phyloP scores from a whole-genome alignment of 306 rosid genomes.

The Senna siamea region DNA sequence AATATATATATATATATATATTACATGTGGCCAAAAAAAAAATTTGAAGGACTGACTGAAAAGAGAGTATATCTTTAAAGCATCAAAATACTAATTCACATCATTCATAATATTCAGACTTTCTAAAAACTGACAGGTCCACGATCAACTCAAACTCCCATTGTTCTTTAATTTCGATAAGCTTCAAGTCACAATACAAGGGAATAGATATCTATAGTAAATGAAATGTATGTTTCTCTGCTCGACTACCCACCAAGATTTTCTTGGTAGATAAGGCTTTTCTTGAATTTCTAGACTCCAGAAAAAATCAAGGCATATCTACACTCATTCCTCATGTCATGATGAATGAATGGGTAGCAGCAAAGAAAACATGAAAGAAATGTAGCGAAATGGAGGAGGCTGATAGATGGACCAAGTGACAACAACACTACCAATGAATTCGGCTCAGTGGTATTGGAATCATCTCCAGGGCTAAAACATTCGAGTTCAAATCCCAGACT shows the following conservation, averaged over 20 bases:
- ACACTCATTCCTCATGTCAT: conserved; percentile 40
- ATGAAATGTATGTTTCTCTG: conserved; percentile 36
- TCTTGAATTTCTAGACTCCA: conserved; percentile 46
- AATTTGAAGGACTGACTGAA: no score
- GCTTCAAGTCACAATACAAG: not conserved
- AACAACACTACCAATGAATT: not conserved
- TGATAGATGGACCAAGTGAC: conserved; percentile 21
- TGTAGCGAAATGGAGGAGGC: not conserved
- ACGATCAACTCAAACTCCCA: not conserved
- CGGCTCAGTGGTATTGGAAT: not conserved
- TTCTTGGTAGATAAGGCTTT: conserved; percentile 8
- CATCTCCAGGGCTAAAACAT: not conserved
- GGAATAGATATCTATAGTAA: conserved; percentile 22
- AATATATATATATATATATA: no score
- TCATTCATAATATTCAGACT: not conserved
- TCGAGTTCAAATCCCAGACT: not conserved
- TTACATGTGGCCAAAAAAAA: no score
- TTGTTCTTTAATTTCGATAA: no score
- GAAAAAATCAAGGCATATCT: conserved; percentile 46
- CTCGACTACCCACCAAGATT: conserved; percentile 39
- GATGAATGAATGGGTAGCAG: conserved; percentile 40
- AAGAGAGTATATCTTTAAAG: no score
- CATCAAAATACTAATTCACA: no score
- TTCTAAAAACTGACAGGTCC: not conserved
- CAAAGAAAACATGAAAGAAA: conserved; percentile 30